Evolutionary conservation across 108 stramenopile species (phyloP), one percentile per base, ranked within the genome.

Genomic region (Cyclotella atomus): DNA sequence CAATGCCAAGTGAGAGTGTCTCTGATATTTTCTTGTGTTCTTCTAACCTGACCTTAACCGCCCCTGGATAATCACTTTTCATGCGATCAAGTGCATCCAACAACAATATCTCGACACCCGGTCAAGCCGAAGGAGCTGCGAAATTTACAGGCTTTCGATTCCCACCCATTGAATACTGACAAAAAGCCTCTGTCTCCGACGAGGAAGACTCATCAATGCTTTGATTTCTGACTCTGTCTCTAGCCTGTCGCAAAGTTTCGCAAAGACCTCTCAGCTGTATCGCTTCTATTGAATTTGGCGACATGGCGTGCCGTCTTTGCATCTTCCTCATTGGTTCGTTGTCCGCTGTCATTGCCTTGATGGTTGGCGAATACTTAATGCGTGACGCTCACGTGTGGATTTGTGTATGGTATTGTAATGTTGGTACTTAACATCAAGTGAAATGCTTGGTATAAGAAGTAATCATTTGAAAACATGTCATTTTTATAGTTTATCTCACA

Each of bases 231-330:
- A 10, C n/a, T 32, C 29, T 32, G 29, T 28, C 12, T 8, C 28
- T 57, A 4, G 29, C 15, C 32, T 57, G 56, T 32, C 56, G 28
- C 14, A 57, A 57, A 1, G 29, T 57, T n/a, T 57, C 56, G n/a
- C 56, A 57, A 30, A 57, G 30, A n/a, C 30, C 12, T 32, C 28
- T 29, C 4, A 29, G 30, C n/a, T 19, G 16, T 16, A 57, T 30
- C 32, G 29, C 56, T 30, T 30, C 56, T 0, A 57, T 10, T 30
- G 56, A 57, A 12, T 15, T 57, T 57, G 56, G 56, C 30, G 30
- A 32, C 56, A 57, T 57, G 56, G 56, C 56, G 29, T 57, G 56
- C 30, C 56, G 28, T 10, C 56, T 57, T 32, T 57, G 56, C 56
- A 29, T 29, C 28, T 57, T 29, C 20, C 28, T 57, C 12, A 28